Base-by-base conservation (phyloP, 2,329 filamentous ascomycete genomes). In the Aaosphaeria pasadenensis region DNA sequence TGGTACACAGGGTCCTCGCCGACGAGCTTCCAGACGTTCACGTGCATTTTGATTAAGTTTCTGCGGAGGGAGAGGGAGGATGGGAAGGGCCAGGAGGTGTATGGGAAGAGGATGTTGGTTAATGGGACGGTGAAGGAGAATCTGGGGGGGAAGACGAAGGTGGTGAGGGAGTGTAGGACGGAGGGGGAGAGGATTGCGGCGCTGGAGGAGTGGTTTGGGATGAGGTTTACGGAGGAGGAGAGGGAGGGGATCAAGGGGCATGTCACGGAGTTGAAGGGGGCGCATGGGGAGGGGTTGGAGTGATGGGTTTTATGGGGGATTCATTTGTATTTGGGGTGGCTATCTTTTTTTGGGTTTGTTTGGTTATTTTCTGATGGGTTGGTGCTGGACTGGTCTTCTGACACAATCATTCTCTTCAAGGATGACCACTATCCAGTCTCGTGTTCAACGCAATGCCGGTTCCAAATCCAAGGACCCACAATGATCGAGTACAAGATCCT, bases 121-220 rank as follows among this genome's bases (percentile, higher is more conserved):
- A 69, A 72, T 6, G 72, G 73, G 0, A 63, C 71, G 7, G 73
- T 76, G 2, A 74, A 75, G 51, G 64, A 70, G 59, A 75, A 74
- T 44, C 54, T 72, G 17, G 69, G 69, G 6, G 73, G 72, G 1
- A 71, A 66, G 54, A 73, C 71, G 11, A 60, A 63, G 41, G 53
- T 71, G 7, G 53, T 73, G 11, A 54, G 69, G 45, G 60, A 67
- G n/a, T 69, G 72, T 44, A 55, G 60, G 44, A 68, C 63, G 0
- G 71, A 78, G 41, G 56, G 65, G 28, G 69, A 73, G 41, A 66
- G 71, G 31, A n/a, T 74, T 4, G 39, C 56, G 35, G 72, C 63
- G 6, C 50, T 77, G 45, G 60, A 63, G 43, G 64, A 71, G 32
- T 67, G 66, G 46, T 74, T 77, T 52, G 63, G 62, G 2, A 72